A percentile compares a stretch with the other conserved stretches of the same genome.
Conservation (phyloP, 352 stramenopile species). For the Phytophthora chlamydospora region DNA sequence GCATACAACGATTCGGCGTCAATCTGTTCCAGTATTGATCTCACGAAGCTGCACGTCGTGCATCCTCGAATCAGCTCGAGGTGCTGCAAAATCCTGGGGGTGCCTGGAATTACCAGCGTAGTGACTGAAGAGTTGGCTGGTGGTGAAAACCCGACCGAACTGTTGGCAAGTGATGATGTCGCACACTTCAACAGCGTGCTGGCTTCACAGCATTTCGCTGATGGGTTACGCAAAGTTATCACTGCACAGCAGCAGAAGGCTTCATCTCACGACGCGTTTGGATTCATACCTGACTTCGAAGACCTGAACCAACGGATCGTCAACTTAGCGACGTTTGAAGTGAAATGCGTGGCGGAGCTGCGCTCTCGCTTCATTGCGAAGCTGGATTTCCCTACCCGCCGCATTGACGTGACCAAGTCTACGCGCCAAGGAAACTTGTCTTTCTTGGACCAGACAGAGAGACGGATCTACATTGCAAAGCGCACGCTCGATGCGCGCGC, state of each 20-base stretch:
- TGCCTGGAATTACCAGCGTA: slow-evolving; percentile 63
- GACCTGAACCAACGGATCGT: slow-evolving; percentile 65
- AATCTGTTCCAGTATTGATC: slow-evolving; percentile 63
- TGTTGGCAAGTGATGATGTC: slow-evolving; percentile 42
- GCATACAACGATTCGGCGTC: slow-evolving; percentile 76
- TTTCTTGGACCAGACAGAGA: slow-evolving; percentile 53
- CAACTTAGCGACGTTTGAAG: slow-evolving; percentile 48
- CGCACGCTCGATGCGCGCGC: slow-evolving; percentile 38
- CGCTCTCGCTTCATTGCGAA: slow-evolving; percentile 69
- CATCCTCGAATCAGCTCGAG: slow-evolving; percentile 62
- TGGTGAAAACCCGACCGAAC: slow-evolving; percentile 15
- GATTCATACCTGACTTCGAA: slow-evolving; percentile 63
- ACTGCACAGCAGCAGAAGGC: slow-evolving; percentile 70
- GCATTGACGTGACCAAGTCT: slow-evolving; percentile 71
- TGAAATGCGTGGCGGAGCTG: slow-evolving; percentile 58
- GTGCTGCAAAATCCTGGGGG: slow-evolving; percentile 60
- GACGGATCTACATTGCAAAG: slow-evolving; percentile 61
- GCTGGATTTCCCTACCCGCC: slow-evolving; percentile 51
- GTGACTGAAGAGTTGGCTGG: slow-evolving; percentile 66
- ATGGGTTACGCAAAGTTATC: slow-evolving; percentile 69
- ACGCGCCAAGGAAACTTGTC: slow-evolving; percentile 54
- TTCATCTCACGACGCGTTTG: slow-evolving; percentile 46
- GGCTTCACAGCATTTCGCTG: slow-evolving; percentile 55
- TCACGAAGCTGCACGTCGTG: slow-evolving; percentile 67
- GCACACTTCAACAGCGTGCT: slow-evolving; percentile 62